Evolutionary conservation across 2,329 filamentous ascomycete species (phyloP), one percentile per base, ranked within the genome.

Genomic region (Xenosphaeropsis pyriputrescens): DNA sequence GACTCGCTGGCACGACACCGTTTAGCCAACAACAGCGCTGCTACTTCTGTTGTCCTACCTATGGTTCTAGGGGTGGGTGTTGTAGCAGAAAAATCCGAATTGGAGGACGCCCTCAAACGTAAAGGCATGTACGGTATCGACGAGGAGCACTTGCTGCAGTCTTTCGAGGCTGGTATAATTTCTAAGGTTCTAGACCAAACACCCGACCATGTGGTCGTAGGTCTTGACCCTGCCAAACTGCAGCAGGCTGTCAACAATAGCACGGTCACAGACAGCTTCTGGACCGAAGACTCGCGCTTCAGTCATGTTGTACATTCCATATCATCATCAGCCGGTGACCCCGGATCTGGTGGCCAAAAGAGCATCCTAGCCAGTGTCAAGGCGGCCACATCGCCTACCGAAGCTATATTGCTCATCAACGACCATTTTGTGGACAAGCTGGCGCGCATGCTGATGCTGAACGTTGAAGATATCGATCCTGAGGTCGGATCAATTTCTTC

Each of bases 11-110:
- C 53, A 0, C 34, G 46, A 2, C 52, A 52, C 34, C 46, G 54
- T 4, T 41, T 47, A 1, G 29, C 33, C 4, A 45, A 47, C 2
- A 55, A 53, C 1, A 46, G 54, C 1, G 39, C 53, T 3, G 47
- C 46, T 3, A 36, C 44, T 0, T 52, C 53, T 0, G 15, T 57
- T 1, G 50, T 47, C 2, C 34, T 57, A 0, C 50, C 51, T 1
- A 51, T 61, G 48, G 53, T 65, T 18, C 51, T 51, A 0, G 60
- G 57, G 7, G 50, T 56, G 4, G 55, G 55, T 1, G 55, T 55
- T 31, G 38, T 59, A 1, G 52, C 52, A 14, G 54, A 58, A 5
- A 32, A 32, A 5, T 11, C 30, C 5, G 30, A 32, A 11, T 17
- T 35, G n/a, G 26, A 39, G 13, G 32, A 32, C 15, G 11, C n/a